These are phyloP conservation scores for Populus tomentosa DNA, from an alignment of 441 rosid genomes.

Conservation along the genomic window DNA sequence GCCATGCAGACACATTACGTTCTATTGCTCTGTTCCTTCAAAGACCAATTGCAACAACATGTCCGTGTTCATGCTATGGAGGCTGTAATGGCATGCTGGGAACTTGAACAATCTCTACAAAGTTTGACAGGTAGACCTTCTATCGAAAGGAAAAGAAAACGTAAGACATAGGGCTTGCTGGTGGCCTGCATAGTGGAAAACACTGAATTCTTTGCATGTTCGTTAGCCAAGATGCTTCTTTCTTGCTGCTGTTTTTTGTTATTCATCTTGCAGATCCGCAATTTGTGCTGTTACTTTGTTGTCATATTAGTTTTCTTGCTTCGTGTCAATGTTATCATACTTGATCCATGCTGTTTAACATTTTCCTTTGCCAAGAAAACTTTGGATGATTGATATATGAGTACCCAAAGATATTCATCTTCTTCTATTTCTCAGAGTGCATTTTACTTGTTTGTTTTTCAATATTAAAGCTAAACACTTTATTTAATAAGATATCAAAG, in stretches of 20 bases:
- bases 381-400: neutral
- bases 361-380: neutral
- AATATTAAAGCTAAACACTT: neutral
- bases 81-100: constrained; percentile 99
- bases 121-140: constrained; percentile 70
- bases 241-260: neutral
- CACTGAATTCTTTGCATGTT: neutral
- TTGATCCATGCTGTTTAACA: neutral
- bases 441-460: neutral
- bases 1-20: constrained; percentile 82
- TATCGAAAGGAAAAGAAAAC: neutral
- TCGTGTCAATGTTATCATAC: neutral
- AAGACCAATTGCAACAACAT: constrained; percentile 96
- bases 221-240: neutral
- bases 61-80: constrained; percentile 99
- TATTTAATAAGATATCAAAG: neutral
- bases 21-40: constrained; percentile 84
- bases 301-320: neutral
- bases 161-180: neutral
- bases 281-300: neutral
- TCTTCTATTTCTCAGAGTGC: neutral
- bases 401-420: neutral
- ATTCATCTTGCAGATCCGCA: neutral
- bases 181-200: neutral
- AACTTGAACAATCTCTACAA: constrained; percentile 92